Base-by-base conservation (phyloP, 805 yeast species). In the Myxozyma nipponensis region DNA sequence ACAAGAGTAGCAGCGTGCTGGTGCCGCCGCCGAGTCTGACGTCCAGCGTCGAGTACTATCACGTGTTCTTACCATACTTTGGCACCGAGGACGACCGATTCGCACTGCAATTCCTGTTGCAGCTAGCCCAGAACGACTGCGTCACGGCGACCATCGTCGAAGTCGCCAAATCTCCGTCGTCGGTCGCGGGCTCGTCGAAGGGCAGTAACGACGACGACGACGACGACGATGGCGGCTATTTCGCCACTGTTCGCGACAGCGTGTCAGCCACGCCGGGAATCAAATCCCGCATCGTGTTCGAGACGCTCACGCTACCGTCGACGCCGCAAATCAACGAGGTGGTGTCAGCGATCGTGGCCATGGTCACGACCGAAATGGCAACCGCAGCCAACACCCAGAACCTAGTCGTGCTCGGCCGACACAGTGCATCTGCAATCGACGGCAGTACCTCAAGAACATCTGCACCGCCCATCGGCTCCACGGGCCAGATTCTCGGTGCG, bases 41-140 rank as follows among this genome's bases (percentile, higher is more conserved):
- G 6, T 22, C 24, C 18, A 25, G 19, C 13, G 39, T 25, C 1
- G 28, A 17, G 24, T 18, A 23, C 10, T 55, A 44, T 18, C 51
- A 53, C 23, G 47, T 54, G 26, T 35, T 54, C 26, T 50, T 58
- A n/a, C 56, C 56, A 6, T 56, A 25, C 37, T 53, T 50, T 40
- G 56, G 54, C 19, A 46, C 43, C 22, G 28, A 21, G 5, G 50
- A 54, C 39, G 62, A 56, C 25, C 22, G 26, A 6, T 23, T 52
- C 15, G 56, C 60, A 1, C 43, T 59, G 19, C 40, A 35, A 9
- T 32, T 57, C 5, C 53, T 59, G 18, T 34, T 54, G 13, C 53
- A 54, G 32, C 47, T 58, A 36, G 58, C 58, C 18, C 47, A 36
- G 36, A 50, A 40, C 38, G 50, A 51, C 13, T 9, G 25, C n/a